Conservation (phyloP, 139 green algal species). For the Micractinium sp. region DNA sequence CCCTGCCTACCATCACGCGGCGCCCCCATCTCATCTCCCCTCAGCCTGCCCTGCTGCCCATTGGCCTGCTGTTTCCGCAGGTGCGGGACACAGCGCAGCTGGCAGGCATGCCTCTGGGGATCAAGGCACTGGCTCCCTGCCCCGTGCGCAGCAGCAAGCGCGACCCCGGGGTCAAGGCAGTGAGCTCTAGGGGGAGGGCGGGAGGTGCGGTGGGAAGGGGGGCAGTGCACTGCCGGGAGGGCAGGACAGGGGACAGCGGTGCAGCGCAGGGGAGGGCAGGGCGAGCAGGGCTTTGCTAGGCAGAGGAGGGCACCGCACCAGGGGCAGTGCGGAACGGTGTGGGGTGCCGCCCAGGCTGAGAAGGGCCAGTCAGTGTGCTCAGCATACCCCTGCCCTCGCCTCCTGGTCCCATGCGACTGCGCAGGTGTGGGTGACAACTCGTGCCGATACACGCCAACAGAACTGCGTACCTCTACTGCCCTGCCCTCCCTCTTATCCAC, state of each 20-base stretch:
- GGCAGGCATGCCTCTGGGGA: constrained; percentile 60
- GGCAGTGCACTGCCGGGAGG: background rate
- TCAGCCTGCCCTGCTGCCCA: too few relatives aligned
- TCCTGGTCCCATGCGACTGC: too few relatives aligned
- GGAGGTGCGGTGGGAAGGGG: background rate
- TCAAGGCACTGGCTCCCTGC: constrained; percentile 91
- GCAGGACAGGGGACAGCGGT: background rate
- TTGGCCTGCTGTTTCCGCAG: too few relatives aligned
- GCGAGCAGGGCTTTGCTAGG: too few relatives aligned
- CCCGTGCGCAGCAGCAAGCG: constrained; percentile 91
- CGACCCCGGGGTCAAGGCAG: constrained; percentile 72
- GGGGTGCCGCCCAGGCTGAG: too few relatives aligned
- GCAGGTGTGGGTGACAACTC: background rate
- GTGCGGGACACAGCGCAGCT: background rate
- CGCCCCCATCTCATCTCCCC: too few relatives aligned
- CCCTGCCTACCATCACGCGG: too few relatives aligned
- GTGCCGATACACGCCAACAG: background rate
- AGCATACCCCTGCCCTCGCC: too few relatives aligned
- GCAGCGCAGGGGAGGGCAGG: background rate
- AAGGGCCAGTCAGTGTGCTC: too few relatives aligned
- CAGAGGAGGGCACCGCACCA: too few relatives aligned
- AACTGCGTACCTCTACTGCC: too few relatives aligned
- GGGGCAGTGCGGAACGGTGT: too few relatives aligned
- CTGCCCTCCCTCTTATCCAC: background rate
- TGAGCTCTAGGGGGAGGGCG: background rate